phyloP scores from a whole-genome alignment of 2,329 filamentous ascomycete species.

The Calonectria fujianensis region DNA sequence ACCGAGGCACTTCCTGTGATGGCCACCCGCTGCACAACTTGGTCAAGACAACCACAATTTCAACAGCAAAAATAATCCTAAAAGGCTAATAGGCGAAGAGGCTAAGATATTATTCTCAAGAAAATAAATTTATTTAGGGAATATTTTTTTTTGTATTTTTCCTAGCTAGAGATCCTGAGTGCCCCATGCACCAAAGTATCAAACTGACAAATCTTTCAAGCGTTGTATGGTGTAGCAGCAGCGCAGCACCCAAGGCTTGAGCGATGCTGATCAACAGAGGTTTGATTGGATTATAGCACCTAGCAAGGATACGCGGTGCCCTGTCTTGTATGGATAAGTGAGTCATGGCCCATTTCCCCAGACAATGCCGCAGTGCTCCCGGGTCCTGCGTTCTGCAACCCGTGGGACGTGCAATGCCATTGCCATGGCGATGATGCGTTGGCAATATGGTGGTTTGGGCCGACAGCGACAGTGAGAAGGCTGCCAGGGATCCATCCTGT shows the following conservation, averaged over 20 bases:
- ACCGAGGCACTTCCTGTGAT: too few relatives aligned
- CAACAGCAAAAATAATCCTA: too few relatives aligned
- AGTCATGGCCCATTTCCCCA: conserved; percentile 40
- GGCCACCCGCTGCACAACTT: too few relatives aligned
- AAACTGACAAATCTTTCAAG: too few relatives aligned
- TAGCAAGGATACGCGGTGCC: conserved; percentile 13
- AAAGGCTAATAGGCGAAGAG: too few relatives aligned
- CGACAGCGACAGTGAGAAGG: neutral
- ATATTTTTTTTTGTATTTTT: too few relatives aligned
- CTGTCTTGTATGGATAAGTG: conserved; percentile 27
- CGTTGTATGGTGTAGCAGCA: neutral
- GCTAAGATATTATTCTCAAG: too few relatives aligned
- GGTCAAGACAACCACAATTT: too few relatives aligned
- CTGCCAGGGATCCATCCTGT: conserved; percentile 35
- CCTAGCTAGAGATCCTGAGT: too few relatives aligned
- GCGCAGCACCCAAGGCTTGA: conserved; percentile 10
- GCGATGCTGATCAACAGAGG: conserved; percentile 13
- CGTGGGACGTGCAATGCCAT: conserved; percentile 47
- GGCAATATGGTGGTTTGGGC: conserved; percentile 29
- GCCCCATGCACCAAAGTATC: too few relatives aligned
- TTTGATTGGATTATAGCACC: conserved; percentile 33
- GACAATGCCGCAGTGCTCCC: conserved; percentile 31
- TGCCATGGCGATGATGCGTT: conserved; percentile 52
- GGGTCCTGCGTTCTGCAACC: neutral
- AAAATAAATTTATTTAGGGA: too few relatives aligned